These are phyloP conservation scores for Coccomyxa sp. DNA, from an alignment of 139 green algal genomes.

Conservation along the genomic window DNA sequence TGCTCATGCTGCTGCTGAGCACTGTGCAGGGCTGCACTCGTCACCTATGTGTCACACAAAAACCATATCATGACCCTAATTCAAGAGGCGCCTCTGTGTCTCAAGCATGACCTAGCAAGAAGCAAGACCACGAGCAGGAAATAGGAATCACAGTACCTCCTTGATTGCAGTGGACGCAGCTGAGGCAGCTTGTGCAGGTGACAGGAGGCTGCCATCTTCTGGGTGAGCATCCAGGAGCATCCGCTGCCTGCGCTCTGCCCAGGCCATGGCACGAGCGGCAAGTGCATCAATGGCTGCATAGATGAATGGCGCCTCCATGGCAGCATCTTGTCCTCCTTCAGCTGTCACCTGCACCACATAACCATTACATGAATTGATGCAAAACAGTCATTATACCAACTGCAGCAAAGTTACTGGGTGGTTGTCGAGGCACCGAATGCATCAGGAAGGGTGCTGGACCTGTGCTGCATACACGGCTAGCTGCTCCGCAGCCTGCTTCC, in stretches of 20 bases:
- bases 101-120: background rate
- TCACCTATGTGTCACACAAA: constrained; percentile 16
- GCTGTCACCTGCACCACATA: constrained; percentile 21
- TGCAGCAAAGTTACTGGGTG: too few relatives aligned
- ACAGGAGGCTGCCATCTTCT: constrained; percentile 16
- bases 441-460: background rate
- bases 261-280: constrained; percentile 46
- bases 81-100: too few relatives aligned
- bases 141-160: constrained; percentile 7
- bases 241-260: constrained; percentile 40
- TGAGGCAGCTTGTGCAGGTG: background rate
- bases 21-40: constrained; percentile 20
- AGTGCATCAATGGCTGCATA: constrained; percentile 65
- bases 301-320: constrained; percentile 52
- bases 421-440: too few relatives aligned
- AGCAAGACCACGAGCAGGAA: background rate
- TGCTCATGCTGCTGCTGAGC: background rate
- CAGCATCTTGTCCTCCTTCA: constrained; percentile 47
- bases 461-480: constrained; percentile 49
- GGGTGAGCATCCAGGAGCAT: constrained; percentile 19
- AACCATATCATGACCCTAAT: background rate
- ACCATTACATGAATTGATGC: too few relatives aligned
- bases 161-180: constrained; percentile 15
- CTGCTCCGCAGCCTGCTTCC: constrained; percentile 40
- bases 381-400: too few relatives aligned